A percentile compares a stretch with the other conserved stretches of the same genome.
Evolutionary conservation across 192 early-diverging fungal genomes (phyloP).

Genomic region (Mortierella hygrophila): DNA sequence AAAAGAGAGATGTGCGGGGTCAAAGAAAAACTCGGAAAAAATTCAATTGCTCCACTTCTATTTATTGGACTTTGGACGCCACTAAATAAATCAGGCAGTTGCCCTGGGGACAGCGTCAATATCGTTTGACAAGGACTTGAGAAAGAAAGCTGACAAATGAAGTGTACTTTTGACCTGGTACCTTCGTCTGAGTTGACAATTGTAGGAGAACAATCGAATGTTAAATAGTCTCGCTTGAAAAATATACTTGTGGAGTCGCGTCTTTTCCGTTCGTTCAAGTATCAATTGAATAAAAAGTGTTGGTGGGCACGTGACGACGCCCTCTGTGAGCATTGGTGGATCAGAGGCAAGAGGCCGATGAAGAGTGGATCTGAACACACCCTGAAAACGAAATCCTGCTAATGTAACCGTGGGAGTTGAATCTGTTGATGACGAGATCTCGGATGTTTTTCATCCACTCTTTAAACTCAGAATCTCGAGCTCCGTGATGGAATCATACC

Average conservation of each 20-base stretch:
- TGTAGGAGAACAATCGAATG: not conserved
- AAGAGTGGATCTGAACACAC: not conserved
- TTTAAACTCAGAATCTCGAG: not conserved
- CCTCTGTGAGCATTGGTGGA: not conserved
- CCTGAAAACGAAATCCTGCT: not conserved
- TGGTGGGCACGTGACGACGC: too few relatives aligned
- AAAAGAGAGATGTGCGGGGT: not conserved
- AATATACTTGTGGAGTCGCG: not conserved
- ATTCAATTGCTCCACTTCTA: not conserved
- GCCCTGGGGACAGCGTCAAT: not conserved
- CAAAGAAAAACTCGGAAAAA: conserved; percentile 1
- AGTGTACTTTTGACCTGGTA: not conserved
- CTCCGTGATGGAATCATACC: not conserved
- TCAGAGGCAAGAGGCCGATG: not conserved
- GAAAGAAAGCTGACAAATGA: conserved; percentile 2
- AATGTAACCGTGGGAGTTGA: not conserved
- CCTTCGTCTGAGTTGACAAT: not conserved
- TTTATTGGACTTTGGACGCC: conserved; percentile 9
- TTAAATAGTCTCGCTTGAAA: not conserved
- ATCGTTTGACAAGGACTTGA: not conserved
- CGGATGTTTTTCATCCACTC: not conserved
- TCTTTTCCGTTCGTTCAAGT: not conserved
- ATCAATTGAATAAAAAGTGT: too few relatives aligned
- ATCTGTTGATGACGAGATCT: not conserved
- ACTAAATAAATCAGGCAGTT: not conserved